Evolutionary conservation across 1,284 basidiomycete genomes (phyloP), one percentile per base, ranked within the genome.

Genomic region (Phenoliferia sp.): DNA sequence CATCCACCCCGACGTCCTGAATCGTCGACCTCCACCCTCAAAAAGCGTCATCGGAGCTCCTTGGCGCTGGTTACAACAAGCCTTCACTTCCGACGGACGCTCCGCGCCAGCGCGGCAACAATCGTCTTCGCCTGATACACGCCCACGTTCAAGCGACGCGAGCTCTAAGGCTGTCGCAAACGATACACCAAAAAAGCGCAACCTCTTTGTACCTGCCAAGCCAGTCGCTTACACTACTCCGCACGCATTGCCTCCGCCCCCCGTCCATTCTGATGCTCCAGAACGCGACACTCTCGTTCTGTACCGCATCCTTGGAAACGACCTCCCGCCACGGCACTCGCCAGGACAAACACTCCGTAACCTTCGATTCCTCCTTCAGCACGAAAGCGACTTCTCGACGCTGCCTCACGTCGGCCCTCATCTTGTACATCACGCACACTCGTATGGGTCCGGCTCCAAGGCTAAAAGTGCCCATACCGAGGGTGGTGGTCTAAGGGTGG

Each of bases 221-320:
- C 62, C 62, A 28, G 68, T 73, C 55, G 64, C 65, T n/a, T 73
- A 67, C 50, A 56, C 64, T 50, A 67, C 71, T 17, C 69, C 66
- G 39, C 48, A 69, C 4, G 69, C 72, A 3, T 63, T 69, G 5
- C 69, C 69, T 29, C 72, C 72, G 4, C 70, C 72, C 3, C 48
- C 65, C 48, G 59, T 69, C 19, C 72, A 73, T 33, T 62, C 63
- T 12, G 70, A 66, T 36, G 68, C 48, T 6, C 74, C 76, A 16
- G 63, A 78, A 34, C 73, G 77, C 56, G 76, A 77, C 67, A 75
- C 76, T 4, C 67, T 78, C 29, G 72, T 77, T 10, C 65, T 78
- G 16, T 78, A 78, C 62, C 72, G 77, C 16, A 77, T 78, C 61
- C 68, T 78, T 39, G 77, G 77, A 63, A 78, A 77, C 69, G 77